These are phyloP conservation scores for Nasturtium officinale DNA, from an alignment of 345 rosid species.

Conservation along the genomic window DNA sequence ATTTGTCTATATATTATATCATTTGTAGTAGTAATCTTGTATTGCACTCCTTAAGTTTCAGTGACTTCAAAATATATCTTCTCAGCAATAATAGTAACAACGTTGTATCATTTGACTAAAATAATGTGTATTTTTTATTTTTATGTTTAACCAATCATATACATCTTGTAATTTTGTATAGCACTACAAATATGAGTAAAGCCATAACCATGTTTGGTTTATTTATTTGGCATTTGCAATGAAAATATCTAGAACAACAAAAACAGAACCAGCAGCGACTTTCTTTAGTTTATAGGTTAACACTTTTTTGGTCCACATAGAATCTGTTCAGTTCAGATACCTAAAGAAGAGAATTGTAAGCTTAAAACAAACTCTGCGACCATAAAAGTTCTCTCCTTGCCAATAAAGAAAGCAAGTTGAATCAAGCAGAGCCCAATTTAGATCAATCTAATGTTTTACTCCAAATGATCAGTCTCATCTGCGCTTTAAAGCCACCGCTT, in stretches of 20 bases:
- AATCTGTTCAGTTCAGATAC: background rate
- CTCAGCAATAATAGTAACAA: no score
- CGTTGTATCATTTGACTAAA: no score
- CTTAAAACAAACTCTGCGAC: background rate
- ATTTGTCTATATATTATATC: background rate
- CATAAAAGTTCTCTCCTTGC: background rate
- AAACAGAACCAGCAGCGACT: background rate
- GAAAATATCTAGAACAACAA: background rate
- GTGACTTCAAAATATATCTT: background rate
- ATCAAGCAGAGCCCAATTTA: conserved; percentile 19
- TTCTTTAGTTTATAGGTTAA: conserved; percentile 1
- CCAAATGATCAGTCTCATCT: conserved; percentile 24
- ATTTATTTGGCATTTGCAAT: conserved; percentile 7
- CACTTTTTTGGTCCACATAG: background rate
- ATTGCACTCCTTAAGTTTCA: conserved; percentile 2
- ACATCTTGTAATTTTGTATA: background rate
- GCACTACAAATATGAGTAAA: background rate
- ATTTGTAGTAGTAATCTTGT: conserved; percentile 6
- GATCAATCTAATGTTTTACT: conserved; percentile 1
- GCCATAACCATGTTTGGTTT: background rate
- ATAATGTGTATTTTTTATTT: background rate
- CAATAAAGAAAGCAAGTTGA: background rate
- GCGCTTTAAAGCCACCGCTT: conserved; percentile 19
- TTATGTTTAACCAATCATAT: no score
- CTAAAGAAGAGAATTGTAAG: background rate